Evolutionary conservation across 805 yeast species (phyloP).

Genomic region (Pichia pseudocactophila): DNA sequence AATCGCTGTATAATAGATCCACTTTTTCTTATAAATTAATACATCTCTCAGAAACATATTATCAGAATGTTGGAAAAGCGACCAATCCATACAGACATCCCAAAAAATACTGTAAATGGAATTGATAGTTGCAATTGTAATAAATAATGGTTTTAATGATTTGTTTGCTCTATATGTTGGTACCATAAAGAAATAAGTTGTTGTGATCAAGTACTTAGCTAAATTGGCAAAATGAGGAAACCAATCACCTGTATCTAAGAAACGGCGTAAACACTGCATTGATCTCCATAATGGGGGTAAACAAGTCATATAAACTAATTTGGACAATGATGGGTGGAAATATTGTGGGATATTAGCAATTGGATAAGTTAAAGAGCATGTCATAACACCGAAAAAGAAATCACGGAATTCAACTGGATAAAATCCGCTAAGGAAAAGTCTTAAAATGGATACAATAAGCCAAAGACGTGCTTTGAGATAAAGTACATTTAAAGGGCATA

Average conservation of each 20-base stretch:
- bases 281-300: conserved; percentile 88
- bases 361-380: conserved; percentile 82
- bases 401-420: conserved; percentile 95
- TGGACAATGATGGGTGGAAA: conserved; percentile 74
- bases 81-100: conserved; percentile 97
- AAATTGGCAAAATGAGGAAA: conserved; percentile 94
- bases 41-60: conserved; percentile 61
- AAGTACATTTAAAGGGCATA: conserved; percentile 54
- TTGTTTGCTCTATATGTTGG: conserved; percentile 57
- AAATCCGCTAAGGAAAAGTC: conserved; percentile 72
- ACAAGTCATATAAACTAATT: conserved; percentile 76
- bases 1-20: conserved; percentile 68
- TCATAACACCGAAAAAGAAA: conserved; percentile 85
- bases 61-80: conserved; percentile 60
- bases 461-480: conserved; percentile 62
- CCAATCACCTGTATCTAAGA: conserved; percentile 86
- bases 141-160: conserved; percentile 47
- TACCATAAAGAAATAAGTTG: conserved; percentile 59
- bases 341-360: conserved; percentile 78
- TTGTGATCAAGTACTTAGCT: conserved; percentile 60
- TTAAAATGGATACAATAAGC: conserved; percentile 61
- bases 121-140: conserved; percentile 66
- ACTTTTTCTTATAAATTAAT: conserved; percentile 50
- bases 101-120: conserved; percentile 63
- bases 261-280: conserved; percentile 86